These are phyloP conservation scores for Phyllosticta paracitricarpa DNA, from an alignment of 2,329 filamentous ascomycete genomes.

Conservation along the genomic window DNA sequence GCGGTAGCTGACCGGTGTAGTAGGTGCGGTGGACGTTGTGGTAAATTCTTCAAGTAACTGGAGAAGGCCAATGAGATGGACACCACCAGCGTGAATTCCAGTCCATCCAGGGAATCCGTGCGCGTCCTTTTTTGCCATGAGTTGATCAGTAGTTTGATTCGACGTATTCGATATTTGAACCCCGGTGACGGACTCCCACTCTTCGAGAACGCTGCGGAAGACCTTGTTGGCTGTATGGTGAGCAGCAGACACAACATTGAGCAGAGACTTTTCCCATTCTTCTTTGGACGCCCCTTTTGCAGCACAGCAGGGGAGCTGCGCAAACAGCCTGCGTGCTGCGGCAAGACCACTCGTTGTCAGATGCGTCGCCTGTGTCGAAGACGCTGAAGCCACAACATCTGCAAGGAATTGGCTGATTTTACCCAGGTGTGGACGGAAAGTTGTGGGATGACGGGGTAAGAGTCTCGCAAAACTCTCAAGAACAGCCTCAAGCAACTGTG, in stretches of 20 bases:
- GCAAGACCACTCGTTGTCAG: slow-evolving; percentile 55
- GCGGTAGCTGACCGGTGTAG: slow-evolving; percentile 55
- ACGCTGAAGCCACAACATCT: slow-evolving; percentile 35
- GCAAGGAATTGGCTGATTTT: slow-evolving; percentile 56
- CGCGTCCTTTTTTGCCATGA: slow-evolving; percentile 31
- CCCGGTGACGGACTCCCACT: slow-evolving; percentile 60
- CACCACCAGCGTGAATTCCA: slow-evolving; percentile 62
- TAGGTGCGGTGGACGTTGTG: slow-evolving; percentile 46
- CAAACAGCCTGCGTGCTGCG: slow-evolving; percentile 54
- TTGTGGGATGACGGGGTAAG: slow-evolving; percentile 71
- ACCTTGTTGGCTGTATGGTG: slow-evolving; percentile 67
- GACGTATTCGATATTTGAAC: slow-evolving; percentile 16
- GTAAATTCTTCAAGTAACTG: slow-evolving; percentile 55
- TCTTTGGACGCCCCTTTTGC: slow-evolving; percentile 67
- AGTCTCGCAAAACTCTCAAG: slow-evolving; percentile 63
- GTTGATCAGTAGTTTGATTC: slow-evolving; percentile 24
- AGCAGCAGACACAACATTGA: slow-evolving; percentile 50
- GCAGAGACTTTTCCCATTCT: slow-evolving; percentile 66
- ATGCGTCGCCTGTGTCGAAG: slow-evolving; percentile 10
- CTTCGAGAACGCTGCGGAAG: slow-evolving; percentile 69
- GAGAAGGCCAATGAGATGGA: slow-evolving; percentile 59
- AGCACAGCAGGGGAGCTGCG: slow-evolving; percentile 68
- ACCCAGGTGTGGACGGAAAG: slow-evolving; percentile 64
- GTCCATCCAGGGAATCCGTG: slow-evolving; percentile 57
- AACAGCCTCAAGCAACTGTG: slow-evolving; percentile 51